Evolutionary conservation across 768 basidiomycete genomes (phyloP), one percentile per base, ranked within the genome.

Genomic region (Tephrocybe sp.): DNA sequence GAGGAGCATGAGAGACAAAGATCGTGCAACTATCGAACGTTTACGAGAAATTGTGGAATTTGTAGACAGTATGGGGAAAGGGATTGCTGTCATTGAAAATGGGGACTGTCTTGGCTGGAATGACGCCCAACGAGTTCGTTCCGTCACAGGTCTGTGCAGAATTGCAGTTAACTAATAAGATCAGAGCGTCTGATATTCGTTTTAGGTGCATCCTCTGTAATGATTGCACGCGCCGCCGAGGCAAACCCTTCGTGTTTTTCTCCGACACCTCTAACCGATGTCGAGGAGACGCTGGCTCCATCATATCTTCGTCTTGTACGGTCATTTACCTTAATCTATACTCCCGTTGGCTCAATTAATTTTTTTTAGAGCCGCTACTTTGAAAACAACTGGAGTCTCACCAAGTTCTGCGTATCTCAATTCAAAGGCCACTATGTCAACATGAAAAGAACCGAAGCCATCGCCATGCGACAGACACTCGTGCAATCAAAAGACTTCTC

Each of bases 141-240:
- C 74, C 43, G 66, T 83, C 22, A 98, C 95, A 26, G 89, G 93
- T 84, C 14, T 39, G 38, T 54, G 19, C 31, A 1, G 17, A 26
- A 23, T 12, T 20, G 8, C 10, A n/a, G 10, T 14, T 16, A 31
- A 23, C 7, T n/a, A 31, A 9, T 26, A 33, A 16, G 42, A 35
- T 32, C 22, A 35, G 26, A 47, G n/a, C 14, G 19, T 32, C 38
- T 50, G 35, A 34, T 20, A 4, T 44, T 35, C 39, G 13, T 4
- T 22, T 7, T 34, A 88, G 87, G 85, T 3, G 92, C 92, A 10
- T 83, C 89, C 60, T 94, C 92, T 0, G 85, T 93, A 35, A 99
- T 99, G 97, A 88, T 99, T 35, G 97, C 97, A 17, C 87, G 94
- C 5, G 93, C 87, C 1, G 97, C 95, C 5, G 97, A 99, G 67